Conservation (phyloP, 2,329 filamentous ascomycete species). For the Neofusicoccum ribis region DNA sequence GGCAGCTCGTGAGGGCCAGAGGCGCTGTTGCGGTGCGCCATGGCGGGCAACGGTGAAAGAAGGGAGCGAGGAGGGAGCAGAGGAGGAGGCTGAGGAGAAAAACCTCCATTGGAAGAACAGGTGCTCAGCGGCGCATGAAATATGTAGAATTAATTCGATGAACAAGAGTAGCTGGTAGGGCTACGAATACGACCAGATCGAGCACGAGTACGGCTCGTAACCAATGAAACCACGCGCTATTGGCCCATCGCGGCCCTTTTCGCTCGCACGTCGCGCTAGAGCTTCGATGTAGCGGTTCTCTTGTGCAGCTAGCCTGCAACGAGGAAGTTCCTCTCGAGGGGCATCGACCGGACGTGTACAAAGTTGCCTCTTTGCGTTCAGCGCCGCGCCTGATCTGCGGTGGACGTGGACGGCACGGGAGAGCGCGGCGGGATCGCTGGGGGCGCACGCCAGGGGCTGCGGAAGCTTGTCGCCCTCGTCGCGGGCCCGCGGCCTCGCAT, state of each 20-base stretch:
- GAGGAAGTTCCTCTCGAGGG: no score
- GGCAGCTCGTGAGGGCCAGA: neutral
- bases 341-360: no score
- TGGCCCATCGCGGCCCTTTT: neutral
- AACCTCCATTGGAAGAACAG: no score
- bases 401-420: no score
- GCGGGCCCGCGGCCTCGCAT: no score
- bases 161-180: neutral
- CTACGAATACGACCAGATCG: conserved; percentile 4
- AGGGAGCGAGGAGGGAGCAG: neutral
- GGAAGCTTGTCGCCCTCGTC: no score
- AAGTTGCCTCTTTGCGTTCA: no score
- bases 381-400: no score
- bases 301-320: no score
- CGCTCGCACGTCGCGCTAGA: neutral
- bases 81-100: neutral
- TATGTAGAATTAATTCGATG: neutral
- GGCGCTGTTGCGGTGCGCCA: neutral
- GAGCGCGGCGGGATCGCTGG: no score
- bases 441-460: no score
- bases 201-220: neutral
- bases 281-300: no score
- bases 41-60: neutral
- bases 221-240: neutral
- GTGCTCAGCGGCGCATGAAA: neutral